Evolutionary conservation across 495 filamentous ascomycete species (phyloP).

Genomic region (Daldinia grandis): DNA sequence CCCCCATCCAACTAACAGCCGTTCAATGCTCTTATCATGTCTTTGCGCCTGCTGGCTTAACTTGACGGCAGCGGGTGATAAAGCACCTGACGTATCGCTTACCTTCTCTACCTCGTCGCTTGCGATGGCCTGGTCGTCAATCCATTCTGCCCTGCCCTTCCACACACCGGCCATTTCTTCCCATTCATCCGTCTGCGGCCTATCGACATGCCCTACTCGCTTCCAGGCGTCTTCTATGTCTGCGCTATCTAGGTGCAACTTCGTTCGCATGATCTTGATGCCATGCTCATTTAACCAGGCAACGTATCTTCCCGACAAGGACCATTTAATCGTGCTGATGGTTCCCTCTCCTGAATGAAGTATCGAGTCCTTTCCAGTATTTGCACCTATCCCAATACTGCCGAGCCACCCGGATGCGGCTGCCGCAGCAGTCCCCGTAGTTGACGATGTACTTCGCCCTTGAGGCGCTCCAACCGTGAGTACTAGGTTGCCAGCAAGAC

Average conservation of each 20-base stretch:
- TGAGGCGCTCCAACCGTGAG: slow-evolving; percentile 83
- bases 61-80: slow-evolving; percentile 57
- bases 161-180: slow-evolving; percentile 95
- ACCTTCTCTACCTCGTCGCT: slow-evolving; percentile 59
- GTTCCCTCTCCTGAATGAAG: slow-evolving; percentile 92
- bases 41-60: slow-evolving; percentile 56
- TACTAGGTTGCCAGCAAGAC: slow-evolving; percentile 86
- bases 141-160: slow-evolving; percentile 91
- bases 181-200: slow-evolving; percentile 80
- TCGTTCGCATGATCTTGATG: slow-evolving; percentile 95
- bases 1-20: slow-evolving; percentile 92
- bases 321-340: slow-evolving; percentile 93
- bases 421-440: slow-evolving; percentile 78
- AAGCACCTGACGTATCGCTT: slow-evolving; percentile 26
- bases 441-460: slow-evolving; percentile 81
- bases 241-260: slow-evolving; percentile 77
- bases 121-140: slow-evolving; percentile 80
- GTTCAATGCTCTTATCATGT: slow-evolving; percentile 66
- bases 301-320: slow-evolving; percentile 86
- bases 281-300: slow-evolving; percentile 96
- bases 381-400: slow-evolving; percentile 77
- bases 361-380: slow-evolving; percentile 84
- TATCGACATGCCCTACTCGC: slow-evolving; percentile 89
- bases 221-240: slow-evolving; percentile 91
- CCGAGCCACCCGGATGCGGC: slow-evolving; percentile 92